phyloP scores from a whole-genome alignment of 495 filamentous ascomycete species.

The Xylaria venustula region DNA sequence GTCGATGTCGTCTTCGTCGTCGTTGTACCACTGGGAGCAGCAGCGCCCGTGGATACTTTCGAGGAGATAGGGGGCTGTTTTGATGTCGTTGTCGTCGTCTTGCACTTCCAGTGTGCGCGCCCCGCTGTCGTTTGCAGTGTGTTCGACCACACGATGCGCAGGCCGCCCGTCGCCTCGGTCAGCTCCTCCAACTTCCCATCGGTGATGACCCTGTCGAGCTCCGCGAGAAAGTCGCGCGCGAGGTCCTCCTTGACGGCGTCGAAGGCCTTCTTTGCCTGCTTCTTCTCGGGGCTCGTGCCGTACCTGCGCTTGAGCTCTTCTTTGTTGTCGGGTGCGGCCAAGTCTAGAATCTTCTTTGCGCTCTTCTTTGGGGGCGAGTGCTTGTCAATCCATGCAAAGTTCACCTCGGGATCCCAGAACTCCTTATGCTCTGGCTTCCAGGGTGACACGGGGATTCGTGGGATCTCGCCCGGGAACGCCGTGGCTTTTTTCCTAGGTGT shows the following conservation, averaged over 20 bases:
- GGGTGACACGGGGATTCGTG: constrained; percentile 36
- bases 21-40: not conserved
- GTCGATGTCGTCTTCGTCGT: constrained; percentile 16
- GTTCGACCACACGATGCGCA: constrained; percentile 79
- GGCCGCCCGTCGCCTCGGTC: constrained; percentile 67
- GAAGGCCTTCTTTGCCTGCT: constrained; percentile 61
- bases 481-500: constrained; percentile 28
- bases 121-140: constrained; percentile 86
- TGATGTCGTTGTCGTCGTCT: constrained; percentile 38
- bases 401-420: constrained; percentile 75
- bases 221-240: constrained; percentile 65
- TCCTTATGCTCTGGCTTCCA: constrained; percentile 69
- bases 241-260: constrained; percentile 62
- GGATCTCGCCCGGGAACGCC: constrained; percentile 38
- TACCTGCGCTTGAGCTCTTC: constrained; percentile 19
- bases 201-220: constrained; percentile 70
- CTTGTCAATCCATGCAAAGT: constrained; percentile 81
- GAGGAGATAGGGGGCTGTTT: constrained; percentile 22
- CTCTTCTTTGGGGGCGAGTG: constrained; percentile 65
- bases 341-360: constrained; percentile 19
- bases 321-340: not conserved
- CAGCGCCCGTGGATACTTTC: not conserved
- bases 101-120: constrained; percentile 75
- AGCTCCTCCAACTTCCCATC: constrained; percentile 59
- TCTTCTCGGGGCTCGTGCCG: constrained; percentile 26